These are phyloP conservation scores for Torulaspora franciscae DNA, from an alignment of 805 yeast species.

Conservation along the genomic window DNA sequence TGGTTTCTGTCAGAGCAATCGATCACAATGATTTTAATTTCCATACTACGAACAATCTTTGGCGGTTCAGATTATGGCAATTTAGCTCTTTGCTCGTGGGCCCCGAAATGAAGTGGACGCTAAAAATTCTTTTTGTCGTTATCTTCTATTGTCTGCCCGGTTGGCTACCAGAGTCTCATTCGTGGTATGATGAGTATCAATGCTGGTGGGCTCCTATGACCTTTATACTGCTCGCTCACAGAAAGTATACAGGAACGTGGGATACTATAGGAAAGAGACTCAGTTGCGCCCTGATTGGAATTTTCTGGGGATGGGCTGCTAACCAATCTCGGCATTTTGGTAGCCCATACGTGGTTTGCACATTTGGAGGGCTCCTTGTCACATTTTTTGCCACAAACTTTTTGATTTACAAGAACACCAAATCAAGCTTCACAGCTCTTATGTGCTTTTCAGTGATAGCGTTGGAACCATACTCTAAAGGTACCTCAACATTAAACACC, in stretches of 20 bases:
- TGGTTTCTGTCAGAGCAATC: slow-evolving; percentile 35
- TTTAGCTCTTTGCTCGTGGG: slow-evolving; percentile 34
- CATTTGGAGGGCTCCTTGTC: slow-evolving; percentile 38
- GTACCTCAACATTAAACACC: slow-evolving; percentile 14
- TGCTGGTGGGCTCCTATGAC: slow-evolving; percentile 43
- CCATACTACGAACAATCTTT: slow-evolving; percentile 36
- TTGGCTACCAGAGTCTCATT: slow-evolving; percentile 38
- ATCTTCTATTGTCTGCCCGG: slow-evolving; percentile 42
- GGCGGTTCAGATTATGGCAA: slow-evolving; percentile 41
- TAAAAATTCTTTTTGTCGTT: slow-evolving; percentile 38
- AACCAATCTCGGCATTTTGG: slow-evolving; percentile 38
- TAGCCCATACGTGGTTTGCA: slow-evolving; percentile 39
- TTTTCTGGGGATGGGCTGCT: slow-evolving; percentile 47
- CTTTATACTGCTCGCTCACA: slow-evolving; percentile 39
- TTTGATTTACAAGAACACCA: slow-evolving; percentile 38
- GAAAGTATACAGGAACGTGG: slow-evolving; percentile 41
- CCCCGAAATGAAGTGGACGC: slow-evolving; percentile 42
- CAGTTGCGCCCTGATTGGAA: slow-evolving; percentile 38
- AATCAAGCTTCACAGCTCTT: slow-evolving; percentile 41
- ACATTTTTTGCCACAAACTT: slow-evolving; percentile 35
- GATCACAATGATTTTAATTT: slow-evolving; percentile 41
- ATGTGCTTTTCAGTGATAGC: slow-evolving; percentile 41
- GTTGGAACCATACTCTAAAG: slow-evolving; percentile 31
- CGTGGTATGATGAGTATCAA: slow-evolving; percentile 42
- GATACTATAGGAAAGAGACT: slow-evolving; percentile 33